Conservation (phyloP, 176 grass and related monocot species). For the Phyllostachys edulis region DNA sequence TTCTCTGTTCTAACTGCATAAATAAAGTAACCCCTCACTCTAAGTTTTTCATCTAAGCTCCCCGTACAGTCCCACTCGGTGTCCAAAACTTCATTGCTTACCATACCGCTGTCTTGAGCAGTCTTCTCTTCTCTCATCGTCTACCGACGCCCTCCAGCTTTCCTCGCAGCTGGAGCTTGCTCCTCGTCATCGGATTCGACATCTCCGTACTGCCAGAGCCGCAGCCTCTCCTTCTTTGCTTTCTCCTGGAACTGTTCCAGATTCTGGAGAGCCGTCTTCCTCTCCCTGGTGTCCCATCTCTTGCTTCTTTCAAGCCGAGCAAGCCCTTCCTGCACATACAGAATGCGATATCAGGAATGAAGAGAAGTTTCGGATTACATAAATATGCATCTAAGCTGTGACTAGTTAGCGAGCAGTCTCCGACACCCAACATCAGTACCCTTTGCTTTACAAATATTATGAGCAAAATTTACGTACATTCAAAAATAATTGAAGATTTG, state of each 20-base stretch:
- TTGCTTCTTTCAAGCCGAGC: conserved; percentile 75
- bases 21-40: conserved; percentile 36
- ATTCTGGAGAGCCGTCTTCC: conserved; percentile 57
- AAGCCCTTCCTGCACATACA: conserved; percentile 65
- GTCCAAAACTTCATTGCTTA: conserved; percentile 55
- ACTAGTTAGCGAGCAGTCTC: background rate
- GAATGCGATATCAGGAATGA: background rate
- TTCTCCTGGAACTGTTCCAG: conserved; percentile 80
- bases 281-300: conserved; percentile 71
- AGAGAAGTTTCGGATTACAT: background rate
- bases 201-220: conserved; percentile 71
- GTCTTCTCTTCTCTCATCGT: background rate
- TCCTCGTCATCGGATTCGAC: conserved; percentile 74
- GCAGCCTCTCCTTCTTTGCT: conserved; percentile 60
- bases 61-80: conserved; percentile 7
- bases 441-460: background rate
- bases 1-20: conserved; percentile 45
- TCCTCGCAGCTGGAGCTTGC: conserved; percentile 52
- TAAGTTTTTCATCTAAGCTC: conserved; percentile 47
- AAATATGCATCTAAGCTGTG: background rate
- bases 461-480: background rate
- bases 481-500: background rate
- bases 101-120: background rate
- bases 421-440: background rate
- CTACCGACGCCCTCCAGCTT: conserved; percentile 58